Percentiles rank a stretch among this genome's conserved stretches.
These are phyloP conservation scores for Floccularia luteovirens DNA, from an alignment of 768 basidiomycete genomes.

Conservation along the genomic window DNA sequence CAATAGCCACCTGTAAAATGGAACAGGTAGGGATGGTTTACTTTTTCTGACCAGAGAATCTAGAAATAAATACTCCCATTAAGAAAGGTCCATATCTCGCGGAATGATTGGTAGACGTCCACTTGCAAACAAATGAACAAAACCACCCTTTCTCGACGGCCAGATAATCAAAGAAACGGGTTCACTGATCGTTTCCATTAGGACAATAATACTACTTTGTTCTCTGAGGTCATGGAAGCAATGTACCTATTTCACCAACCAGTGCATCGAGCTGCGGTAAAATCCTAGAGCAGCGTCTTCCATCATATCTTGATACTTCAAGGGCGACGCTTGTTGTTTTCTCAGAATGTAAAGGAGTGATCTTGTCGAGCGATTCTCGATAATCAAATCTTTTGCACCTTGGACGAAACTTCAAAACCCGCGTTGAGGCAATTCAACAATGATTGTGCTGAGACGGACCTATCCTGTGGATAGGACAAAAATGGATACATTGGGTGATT, in stretches of 20 bases:
- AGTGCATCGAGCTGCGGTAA: constrained; percentile 52
- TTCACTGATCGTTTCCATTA: no score
- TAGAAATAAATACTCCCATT: constrained; percentile 23
- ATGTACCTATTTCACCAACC: constrained; percentile 30
- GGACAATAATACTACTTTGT: no score
- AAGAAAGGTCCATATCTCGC: constrained; percentile 57
- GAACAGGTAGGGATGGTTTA: not conserved
- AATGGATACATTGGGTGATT: not conserved
- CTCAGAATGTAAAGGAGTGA: constrained; percentile 45
- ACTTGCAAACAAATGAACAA: constrained; percentile 54
- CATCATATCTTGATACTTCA: constrained; percentile 50
- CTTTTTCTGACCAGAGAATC: not conserved
- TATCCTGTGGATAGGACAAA: constrained; percentile 24
- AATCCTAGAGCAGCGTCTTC: constrained; percentile 55
- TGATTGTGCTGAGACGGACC: constrained; percentile 45
- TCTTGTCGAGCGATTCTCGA: constrained; percentile 37
- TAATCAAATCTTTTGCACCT: constrained; percentile 46
- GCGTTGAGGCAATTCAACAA: constrained; percentile 50
- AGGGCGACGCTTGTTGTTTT: constrained; percentile 53
- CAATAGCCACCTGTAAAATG: constrained; percentile 46
- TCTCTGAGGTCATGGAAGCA: no score
- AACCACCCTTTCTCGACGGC: constrained; percentile 65
- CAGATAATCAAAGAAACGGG: constrained; percentile 56
- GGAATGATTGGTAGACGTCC: constrained; percentile 53
- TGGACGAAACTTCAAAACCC: constrained; percentile 42